Conservation (phyloP, 2,329 filamentous ascomycete species). For the Sclerotinia nivalis region DNA sequence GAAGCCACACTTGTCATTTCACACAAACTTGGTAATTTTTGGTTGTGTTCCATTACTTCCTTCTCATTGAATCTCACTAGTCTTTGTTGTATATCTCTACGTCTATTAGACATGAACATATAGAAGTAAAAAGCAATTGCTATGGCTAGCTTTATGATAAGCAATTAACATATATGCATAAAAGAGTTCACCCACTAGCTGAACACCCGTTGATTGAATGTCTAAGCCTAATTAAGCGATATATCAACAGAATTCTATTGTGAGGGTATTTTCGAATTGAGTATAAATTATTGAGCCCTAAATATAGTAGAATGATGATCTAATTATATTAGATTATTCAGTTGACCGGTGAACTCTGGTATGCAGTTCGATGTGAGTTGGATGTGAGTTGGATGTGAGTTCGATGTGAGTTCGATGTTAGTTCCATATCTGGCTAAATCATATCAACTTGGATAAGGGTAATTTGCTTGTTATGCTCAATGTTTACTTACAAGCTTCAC, state of each 20-base stretch:
- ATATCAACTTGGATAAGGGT: background rate
- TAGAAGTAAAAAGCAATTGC: constrained; percentile 49
- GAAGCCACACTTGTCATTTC: too few relatives aligned
- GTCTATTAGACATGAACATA: constrained; percentile 55
- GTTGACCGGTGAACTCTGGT: background rate
- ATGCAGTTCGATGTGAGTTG: constrained; percentile 27
- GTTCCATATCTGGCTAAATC: constrained; percentile 14
- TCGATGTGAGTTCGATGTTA: too few relatives aligned
- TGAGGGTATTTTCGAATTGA: too few relatives aligned
- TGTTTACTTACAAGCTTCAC: constrained; percentile 26
- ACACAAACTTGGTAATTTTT: too few relatives aligned
- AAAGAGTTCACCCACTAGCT: too few relatives aligned
- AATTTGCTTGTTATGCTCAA: background rate
- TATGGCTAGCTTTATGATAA: constrained; percentile 51
- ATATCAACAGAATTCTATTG: too few relatives aligned
- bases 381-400: too few relatives aligned
- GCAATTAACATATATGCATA: constrained; percentile 23
- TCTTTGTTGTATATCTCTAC: constrained; percentile 50
- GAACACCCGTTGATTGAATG: too few relatives aligned
- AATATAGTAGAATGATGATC: too few relatives aligned
- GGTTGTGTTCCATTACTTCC: constrained; percentile 47
- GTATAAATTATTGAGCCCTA: too few relatives aligned
- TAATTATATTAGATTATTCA: too few relatives aligned
- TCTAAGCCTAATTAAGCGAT: too few relatives aligned
- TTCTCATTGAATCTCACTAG: constrained; percentile 42